These are phyloP conservation scores for Thozetella sp. DNA, from an alignment of 495 filamentous ascomycete genomes.

Conservation along the genomic window DNA sequence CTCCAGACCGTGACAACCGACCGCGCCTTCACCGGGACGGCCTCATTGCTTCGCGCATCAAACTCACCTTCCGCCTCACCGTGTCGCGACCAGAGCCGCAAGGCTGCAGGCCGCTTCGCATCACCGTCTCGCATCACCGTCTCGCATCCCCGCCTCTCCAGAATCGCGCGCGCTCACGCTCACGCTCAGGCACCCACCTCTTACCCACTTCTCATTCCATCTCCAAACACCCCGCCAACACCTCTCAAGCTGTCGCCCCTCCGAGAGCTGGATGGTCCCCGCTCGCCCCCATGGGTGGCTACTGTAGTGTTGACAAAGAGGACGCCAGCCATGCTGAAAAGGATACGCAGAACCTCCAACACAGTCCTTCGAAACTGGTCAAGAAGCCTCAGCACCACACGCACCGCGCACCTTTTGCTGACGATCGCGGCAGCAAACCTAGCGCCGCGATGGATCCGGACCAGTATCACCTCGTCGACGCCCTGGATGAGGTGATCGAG, in stretches of 20 bases:
- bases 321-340: slow-evolving; percentile 12
- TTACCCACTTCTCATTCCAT: background rate
- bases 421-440: slow-evolving; percentile 8
- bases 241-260: background rate
- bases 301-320: slow-evolving; percentile 12
- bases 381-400: slow-evolving; percentile 9
- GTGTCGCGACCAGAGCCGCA: background rate
- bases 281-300: slow-evolving; percentile 12
- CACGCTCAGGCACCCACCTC: background rate
- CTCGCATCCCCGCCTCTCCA: background rate
- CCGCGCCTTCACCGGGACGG: too few species aligned
- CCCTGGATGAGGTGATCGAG: background rate
- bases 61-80: background rate
- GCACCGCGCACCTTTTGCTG: slow-evolving; percentile 10
- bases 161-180: background rate
- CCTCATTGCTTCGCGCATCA: too few species aligned
- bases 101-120: too few species aligned
- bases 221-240: background rate
- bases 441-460: background rate
- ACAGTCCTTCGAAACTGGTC: slow-evolving; percentile 11
- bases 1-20: too few species aligned
- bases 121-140: background rate
- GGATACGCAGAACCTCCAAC: slow-evolving; percentile 12
- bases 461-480: slow-evolving; percentile 10
- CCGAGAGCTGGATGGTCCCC: background rate